Percentiles rank a stretch among this genome's conserved stretches.
Evolutionary conservation across 495 filamentous ascomycete species (phyloP).

Genomic region (Tuber microsphaerosporum): DNA sequence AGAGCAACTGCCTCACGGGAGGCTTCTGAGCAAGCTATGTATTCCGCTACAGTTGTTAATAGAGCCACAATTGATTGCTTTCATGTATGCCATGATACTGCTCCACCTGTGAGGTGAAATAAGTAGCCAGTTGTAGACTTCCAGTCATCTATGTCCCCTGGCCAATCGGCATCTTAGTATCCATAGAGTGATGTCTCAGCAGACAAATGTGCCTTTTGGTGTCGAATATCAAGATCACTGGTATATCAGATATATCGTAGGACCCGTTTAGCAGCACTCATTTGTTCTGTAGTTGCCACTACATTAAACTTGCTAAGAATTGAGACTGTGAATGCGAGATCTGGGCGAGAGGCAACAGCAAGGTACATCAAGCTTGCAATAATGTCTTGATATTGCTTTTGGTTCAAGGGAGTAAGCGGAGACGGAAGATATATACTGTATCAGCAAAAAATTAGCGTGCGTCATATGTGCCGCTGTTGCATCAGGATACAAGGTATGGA

Average conservation of each 20-base stretch:
- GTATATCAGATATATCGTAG: not conserved
- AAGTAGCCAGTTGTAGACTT: not conserved
- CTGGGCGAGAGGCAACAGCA: not conserved
- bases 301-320: not conserved
- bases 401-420: too few species aligned
- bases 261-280: not conserved
- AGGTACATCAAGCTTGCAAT: not conserved
- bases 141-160: not conserved
- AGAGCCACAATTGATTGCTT: not conserved
- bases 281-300: accelerated
- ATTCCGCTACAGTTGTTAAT: not conserved
- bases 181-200: not conserved
- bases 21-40: not conserved
- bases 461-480: too few species aligned
- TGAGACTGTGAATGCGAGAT: not conserved
- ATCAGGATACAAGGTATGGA: too few species aligned
- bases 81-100: not conserved
- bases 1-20: not conserved
- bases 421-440: too few species aligned
- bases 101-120: not conserved
- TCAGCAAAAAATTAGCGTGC: too few species aligned
- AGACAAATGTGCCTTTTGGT: too few species aligned
- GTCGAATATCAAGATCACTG: not conserved
- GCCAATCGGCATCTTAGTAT: not conserved
- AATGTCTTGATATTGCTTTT: not conserved